Evolutionary conservation across 768 basidiomycete species (phyloP).

Genomic region (Mycena floridula): DNA sequence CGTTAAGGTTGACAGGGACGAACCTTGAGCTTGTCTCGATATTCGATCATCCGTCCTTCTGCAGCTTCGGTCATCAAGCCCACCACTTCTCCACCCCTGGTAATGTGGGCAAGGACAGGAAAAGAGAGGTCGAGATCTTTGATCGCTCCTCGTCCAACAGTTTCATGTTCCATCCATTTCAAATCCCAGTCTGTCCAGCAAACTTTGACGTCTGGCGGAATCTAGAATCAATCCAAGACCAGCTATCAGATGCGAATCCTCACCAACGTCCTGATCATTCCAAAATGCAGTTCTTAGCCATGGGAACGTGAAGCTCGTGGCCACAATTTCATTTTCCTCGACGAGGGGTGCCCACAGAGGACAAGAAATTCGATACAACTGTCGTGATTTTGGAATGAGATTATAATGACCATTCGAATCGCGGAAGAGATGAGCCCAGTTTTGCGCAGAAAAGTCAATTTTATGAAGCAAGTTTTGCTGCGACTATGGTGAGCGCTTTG

Average conservation of each 20-base stretch:
- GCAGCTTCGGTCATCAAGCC: constrained; percentile 33
- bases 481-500: no score
- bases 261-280: constrained; percentile 32
- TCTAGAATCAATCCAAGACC: neutral
- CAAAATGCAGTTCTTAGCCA: constrained; percentile 24
- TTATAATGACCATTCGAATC: constrained; percentile 21
- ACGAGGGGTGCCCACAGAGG: constrained; percentile 30
- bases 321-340: constrained; percentile 28
- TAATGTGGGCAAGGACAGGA: constrained; percentile 15
- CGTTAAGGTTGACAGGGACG: no score
- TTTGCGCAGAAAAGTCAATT: constrained; percentile 27
- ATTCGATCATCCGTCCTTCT: constrained; percentile 21
- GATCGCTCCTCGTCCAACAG: constrained; percentile 23
- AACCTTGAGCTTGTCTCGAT: constrained; percentile 19
- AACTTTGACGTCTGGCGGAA: constrained; percentile 25
- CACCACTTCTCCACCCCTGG: constrained; percentile 20
- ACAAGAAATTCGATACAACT: constrained; percentile 18
- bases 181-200: constrained; percentile 23
- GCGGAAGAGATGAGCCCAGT: constrained; percentile 29
- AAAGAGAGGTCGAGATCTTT: constrained; percentile 29
- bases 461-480: constrained; percentile 15
- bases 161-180: constrained; percentile 19
- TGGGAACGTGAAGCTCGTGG: constrained; percentile 20
- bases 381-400: constrained; percentile 20
- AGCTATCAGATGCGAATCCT: constrained; percentile 8